phyloP scores from a whole-genome alignment of 1,284 basidiomycete genomes.

The Cryptococcus hybrid region DNA sequence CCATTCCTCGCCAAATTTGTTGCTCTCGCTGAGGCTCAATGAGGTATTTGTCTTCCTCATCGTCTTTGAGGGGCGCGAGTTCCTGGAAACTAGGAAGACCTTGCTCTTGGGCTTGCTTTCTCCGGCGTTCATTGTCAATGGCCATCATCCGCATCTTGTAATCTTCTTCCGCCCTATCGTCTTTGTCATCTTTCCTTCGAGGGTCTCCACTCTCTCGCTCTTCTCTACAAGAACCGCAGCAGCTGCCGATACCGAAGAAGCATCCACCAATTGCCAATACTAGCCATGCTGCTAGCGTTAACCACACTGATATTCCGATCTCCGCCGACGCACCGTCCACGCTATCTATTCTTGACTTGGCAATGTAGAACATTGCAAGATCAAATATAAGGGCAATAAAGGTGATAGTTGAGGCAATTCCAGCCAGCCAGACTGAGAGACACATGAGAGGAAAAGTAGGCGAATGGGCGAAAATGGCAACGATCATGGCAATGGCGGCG shows the following conservation, averaged over 20 bases:
- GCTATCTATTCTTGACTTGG: conserved; percentile 69
- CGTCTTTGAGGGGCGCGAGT: conserved; percentile 28
- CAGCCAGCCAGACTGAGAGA: conserved; percentile 73
- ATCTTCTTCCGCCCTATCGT: conserved; percentile 18
- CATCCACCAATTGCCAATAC: conserved; percentile 80
- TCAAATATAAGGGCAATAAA: conserved; percentile 84
- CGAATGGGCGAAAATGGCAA: conserved; percentile 78
- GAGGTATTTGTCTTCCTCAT: conserved; percentile 40
- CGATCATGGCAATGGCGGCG: conserved; percentile 67
- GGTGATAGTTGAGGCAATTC: conserved; percentile 68
- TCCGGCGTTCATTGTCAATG: conserved; percentile 35
- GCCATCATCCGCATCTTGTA: conserved; percentile 38
- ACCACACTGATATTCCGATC: conserved; percentile 78
- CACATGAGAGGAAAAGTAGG: conserved; percentile 80
- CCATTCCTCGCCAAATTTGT: conserved; percentile 25
- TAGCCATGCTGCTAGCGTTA: conserved; percentile 79
- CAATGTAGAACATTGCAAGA: conserved; percentile 77
- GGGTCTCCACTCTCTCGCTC: conserved; percentile 26
- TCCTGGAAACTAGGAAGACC: conserved; percentile 40
- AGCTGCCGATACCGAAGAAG: conserved; percentile 74
- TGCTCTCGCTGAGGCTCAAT: conserved; percentile 21
- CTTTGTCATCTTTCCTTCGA: conserved; percentile 5
- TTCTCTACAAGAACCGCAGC: conserved; percentile 58
- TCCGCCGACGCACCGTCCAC: conserved; percentile 65
- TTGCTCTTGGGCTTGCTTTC: conserved; percentile 42